These are phyloP conservation scores for Verticillium nubilum DNA, from an alignment of 2,329 filamentous ascomycete species.

Conservation along the genomic window DNA sequence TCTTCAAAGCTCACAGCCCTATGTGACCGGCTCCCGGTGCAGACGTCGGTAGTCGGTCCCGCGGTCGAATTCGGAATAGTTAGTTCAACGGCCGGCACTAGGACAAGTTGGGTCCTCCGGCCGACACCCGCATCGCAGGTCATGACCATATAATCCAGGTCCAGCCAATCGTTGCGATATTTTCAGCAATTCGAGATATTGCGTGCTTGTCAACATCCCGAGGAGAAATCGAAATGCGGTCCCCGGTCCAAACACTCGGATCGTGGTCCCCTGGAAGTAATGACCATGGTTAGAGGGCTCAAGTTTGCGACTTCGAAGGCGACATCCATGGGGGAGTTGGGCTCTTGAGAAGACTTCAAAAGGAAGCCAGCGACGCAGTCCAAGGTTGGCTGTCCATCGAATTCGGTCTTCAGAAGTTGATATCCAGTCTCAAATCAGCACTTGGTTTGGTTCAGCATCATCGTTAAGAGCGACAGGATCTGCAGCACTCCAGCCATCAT, in stretches of 20 bases:
- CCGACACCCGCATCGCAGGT: slow-evolving; percentile 4
- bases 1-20: background rate
- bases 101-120: slow-evolving; percentile 1
- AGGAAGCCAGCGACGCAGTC: background rate
- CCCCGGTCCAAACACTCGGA: background rate
- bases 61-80: background rate
- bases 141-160: background rate
- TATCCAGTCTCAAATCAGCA: background rate
- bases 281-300: background rate
- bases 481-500: background rate
- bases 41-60: slow-evolving; percentile 8
- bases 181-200: background rate
- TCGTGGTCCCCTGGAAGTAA: background rate
- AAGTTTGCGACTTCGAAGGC: background rate
- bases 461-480: background rate
- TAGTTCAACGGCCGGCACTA: background rate
- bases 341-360: background rate
- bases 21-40: background rate
- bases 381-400: background rate
- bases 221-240: background rate
- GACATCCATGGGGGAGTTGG: background rate
- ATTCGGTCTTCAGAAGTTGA: background rate
- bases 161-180: background rate
- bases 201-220: background rate
- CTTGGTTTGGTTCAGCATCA: background rate